Evolutionary conservation across 2,329 filamentous ascomycete species (phyloP).

Genomic region (Pseudofabraea citricarpa): DNA sequence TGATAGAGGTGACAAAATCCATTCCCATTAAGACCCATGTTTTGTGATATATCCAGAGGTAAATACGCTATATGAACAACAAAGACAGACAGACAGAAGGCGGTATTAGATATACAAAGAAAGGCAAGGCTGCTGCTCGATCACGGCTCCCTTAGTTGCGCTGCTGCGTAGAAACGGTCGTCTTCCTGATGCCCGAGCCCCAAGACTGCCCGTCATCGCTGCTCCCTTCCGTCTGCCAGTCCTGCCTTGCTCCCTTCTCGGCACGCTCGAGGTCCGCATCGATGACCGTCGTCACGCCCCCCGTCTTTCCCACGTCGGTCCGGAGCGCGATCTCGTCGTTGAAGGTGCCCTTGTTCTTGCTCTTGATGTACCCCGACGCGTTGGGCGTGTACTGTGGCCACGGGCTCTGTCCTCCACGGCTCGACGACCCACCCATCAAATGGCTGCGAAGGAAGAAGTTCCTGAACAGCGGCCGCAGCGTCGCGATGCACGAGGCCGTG

Average conservation of each 20-base stretch:
- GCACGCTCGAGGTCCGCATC: neutral
- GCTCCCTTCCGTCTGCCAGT: neutral
- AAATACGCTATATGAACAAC: too few species aligned
- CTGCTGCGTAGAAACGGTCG: neutral
- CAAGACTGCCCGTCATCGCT: neutral
- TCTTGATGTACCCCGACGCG: slow-evolving; percentile 10
- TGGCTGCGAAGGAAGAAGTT: slow-evolving; percentile 15
- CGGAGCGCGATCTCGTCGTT: slow-evolving; percentile 12
- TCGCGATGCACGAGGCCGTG: slow-evolving; percentile 33
- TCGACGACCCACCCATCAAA: slow-evolving; percentile 10
- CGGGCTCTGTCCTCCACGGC: neutral
- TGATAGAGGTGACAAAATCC: too few species aligned
- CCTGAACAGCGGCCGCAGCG: slow-evolving; percentile 31
- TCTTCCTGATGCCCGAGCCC: neutral
- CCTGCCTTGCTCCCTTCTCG: neutral
- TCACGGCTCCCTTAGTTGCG: too few species aligned
- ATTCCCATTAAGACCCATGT: too few species aligned
- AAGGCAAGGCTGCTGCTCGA: too few species aligned
- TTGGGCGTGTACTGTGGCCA: slow-evolving; percentile 7
- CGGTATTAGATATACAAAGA: too few species aligned
- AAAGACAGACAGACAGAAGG: too few species aligned
- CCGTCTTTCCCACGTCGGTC: slow-evolving; percentile 10
- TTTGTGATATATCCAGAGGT: too few species aligned
- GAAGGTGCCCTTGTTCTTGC: slow-evolving; percentile 3
- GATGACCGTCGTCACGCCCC: slow-evolving; percentile 14